Evolutionary conservation across 495 filamentous ascomycete species (phyloP), one percentile per base, ranked within the genome.

Genomic region (Tuber aestivum): DNA sequence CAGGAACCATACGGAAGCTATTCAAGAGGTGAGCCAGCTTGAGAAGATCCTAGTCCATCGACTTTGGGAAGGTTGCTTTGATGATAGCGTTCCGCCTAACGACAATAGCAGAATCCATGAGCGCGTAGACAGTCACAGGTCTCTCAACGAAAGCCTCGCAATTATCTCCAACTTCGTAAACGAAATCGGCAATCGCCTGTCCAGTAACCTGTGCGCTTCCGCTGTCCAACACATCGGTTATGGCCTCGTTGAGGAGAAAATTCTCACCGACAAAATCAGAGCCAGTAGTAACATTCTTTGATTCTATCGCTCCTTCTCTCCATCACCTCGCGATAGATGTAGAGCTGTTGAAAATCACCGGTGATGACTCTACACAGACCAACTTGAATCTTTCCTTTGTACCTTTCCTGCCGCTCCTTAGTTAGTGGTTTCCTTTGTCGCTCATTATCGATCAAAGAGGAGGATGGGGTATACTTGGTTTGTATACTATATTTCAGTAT

Each of bases 11-110:
- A 40, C 38, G 38, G 91, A 98, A 98, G 71, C 92, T 90, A 83
- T 98, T 99, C 56, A 94, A 97, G 68, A 97, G 85, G 86, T 99
- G 95, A n/a, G 97, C 94, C 65, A 99, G 89, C 85, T 93, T 94
- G 69, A 99, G 87, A 56, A 99, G 87, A 83, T 99, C 95, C 69
- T 94, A 94, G 78, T 99, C 95, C 76, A 97, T 97, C 75, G 88
- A 91, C 73, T 92, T 89, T 77, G 95, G 95, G 88, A 99, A 97
- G 83, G 97, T 97, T 0, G 95, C 94, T 87, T 97, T 97, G 42
- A 93, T 97, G 84, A 99, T 97, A 56, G 94, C 95, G 85, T 97
- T 97, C 95, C 95, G 97, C 77, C 95, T 95, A 27, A 97, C 93
- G 35, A 97, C 95, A 77, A 97, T 97, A 75, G 95, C 95, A 79